These are phyloP conservation scores for Lecanosticta acicola DNA, from an alignment of 2,329 filamentous ascomycete genomes.

Conservation along the genomic window DNA sequence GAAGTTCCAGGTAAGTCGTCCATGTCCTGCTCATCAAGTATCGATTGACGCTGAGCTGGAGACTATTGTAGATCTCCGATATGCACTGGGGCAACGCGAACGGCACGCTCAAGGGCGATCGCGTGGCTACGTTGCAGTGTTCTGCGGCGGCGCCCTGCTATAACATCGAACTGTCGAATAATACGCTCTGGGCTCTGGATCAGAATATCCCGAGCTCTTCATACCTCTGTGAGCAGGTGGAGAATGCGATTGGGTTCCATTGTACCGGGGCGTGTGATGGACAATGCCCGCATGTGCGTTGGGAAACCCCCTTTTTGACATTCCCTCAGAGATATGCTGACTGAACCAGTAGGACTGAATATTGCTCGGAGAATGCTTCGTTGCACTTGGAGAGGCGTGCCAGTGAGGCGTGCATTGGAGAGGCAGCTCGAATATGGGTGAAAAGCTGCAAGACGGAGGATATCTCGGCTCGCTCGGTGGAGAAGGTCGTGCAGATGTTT, in stretches of 20 bases:
- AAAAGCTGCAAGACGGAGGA: no score
- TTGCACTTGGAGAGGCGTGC: no score
- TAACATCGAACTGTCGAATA: constrained; percentile 22
- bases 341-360: not conserved
- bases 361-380: no score
- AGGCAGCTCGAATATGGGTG: no score
- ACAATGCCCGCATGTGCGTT: constrained; percentile 7
- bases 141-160: constrained; percentile 25
- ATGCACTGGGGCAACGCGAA: constrained; percentile 29
- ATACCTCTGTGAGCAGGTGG: constrained; percentile 27
- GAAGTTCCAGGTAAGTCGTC: constrained; percentile 30
- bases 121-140: constrained; percentile 27
- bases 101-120: constrained; percentile 27
- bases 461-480: no score
- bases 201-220: constrained; percentile 13
- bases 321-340: not conserved
- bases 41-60: not conserved
- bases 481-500: no score
- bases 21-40: not conserved
- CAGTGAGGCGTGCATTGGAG: no score
- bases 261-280: constrained; percentile 21
- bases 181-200: constrained; percentile 15
- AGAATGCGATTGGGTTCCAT: constrained; percentile 18
- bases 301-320: not conserved
- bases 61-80: constrained; percentile 30